Evolutionary conservation across 106 monocot genomes (phyloP), one percentile per base, ranked within the genome.

Genomic region (Platanthera zijinensis): DNA sequence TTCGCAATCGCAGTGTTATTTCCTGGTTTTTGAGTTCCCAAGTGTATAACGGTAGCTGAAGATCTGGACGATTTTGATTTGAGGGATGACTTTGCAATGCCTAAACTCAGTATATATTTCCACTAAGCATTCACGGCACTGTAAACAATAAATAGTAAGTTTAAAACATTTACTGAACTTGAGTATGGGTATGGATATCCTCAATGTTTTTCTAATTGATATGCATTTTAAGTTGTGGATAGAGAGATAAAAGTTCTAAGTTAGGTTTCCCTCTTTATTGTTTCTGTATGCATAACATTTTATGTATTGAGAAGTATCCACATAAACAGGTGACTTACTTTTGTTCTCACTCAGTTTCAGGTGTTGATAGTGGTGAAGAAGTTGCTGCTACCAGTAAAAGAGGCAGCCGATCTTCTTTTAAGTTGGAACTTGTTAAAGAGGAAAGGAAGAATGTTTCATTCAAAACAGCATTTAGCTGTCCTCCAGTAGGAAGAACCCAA

Each of bases 401-500:
- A 8, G 49, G 15, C 10, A 21, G 14, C 7, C 51, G 10, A 5
- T 22, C 50, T 51, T 6, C 9, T 18, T 17, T 72, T 21, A 51
- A 19, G 51, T 50, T 21, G 50, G 50, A 51, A 51, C 13, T 50
- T 51, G 72, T 22, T 51, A 51, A 51, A 50, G 21, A 51, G 51
- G 51, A 50, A 72, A 17, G 8, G 6, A 51, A 72, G 50, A 50
- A 72, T 72, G 51, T 21, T 72, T 49, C 21, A 45, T 32, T 45
- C 7, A 21, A 7, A 72, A 21, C 72, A 72, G 8, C 51, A 21
- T 50, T 50, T 9, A 72, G 72, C 51, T 51, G 51, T 51, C 72
- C 72, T 72, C 50, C 72, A 22, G 50, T 72, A 6, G 72, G 50
- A 72, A 72, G 50, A 72, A 50, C 51, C 22, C 19, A 47, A 50